phyloP scores from a whole-genome alignment of 306 rosid genomes.

The Betula pendula region DNA sequence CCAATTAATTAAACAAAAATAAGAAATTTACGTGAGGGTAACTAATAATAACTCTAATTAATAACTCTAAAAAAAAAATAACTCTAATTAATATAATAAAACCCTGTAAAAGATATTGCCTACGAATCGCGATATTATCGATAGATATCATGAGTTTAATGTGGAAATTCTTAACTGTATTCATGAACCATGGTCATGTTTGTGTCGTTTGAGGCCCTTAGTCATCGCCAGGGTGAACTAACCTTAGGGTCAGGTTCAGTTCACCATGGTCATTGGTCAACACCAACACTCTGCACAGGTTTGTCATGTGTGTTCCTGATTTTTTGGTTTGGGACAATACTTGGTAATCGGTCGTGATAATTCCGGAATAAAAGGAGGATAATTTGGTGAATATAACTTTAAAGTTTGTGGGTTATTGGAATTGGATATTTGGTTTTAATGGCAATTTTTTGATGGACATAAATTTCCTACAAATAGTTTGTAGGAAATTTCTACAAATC shows the following conservation, averaged over 20 bases:
- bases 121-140: no score
- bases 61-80: no score
- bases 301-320: slow-evolving; percentile 21
- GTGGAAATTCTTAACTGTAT: slow-evolving; percentile 21
- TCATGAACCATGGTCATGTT: slow-evolving; percentile 38
- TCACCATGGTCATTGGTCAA: slow-evolving; percentile 22
- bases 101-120: neutral
- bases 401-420: neutral
- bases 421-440: neutral
- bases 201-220: slow-evolving; percentile 26
- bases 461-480: no score
- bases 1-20: neutral
- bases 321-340: slow-evolving; percentile 23
- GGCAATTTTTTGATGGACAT: no score
- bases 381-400: no score
- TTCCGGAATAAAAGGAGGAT: neutral
- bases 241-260: neutral
- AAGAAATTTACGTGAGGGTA: neutral
- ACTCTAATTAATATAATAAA: neutral
- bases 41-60: neutral
- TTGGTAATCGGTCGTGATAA: slow-evolving; percentile 10
- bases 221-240: slow-evolving; percentile 23
- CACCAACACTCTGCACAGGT: slow-evolving; percentile 11
- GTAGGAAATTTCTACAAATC: no score
- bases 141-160: neutral